Conservation (phyloP, 495 filamentous ascomycete genomes). For the Symbiotaphrina buchneri region DNA sequence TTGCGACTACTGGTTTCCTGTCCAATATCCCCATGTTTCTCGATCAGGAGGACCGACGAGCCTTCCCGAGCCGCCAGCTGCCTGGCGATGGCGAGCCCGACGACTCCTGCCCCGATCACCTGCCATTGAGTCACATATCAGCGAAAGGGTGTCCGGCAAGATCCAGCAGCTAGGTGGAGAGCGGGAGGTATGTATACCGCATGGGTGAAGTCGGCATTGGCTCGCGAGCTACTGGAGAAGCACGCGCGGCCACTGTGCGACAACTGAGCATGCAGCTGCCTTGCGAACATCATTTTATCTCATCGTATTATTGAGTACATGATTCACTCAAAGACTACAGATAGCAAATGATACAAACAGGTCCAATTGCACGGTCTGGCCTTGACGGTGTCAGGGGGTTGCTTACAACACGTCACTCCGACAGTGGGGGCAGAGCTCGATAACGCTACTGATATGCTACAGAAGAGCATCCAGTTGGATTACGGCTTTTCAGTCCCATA, state of each 20-base stretch:
- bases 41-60: slow-evolving; percentile 56
- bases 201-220: slow-evolving; percentile 4
- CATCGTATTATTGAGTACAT: neutral
- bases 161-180: neutral
- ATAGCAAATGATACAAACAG: neutral
- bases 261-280: neutral
- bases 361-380: neutral
- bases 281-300: neutral
- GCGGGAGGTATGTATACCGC: slow-evolving; percentile 3
- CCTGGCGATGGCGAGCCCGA: slow-evolving; percentile 75
- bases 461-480: too few species aligned
- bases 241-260: neutral
- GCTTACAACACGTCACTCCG: too few species aligned
- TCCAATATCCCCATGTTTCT: slow-evolving; percentile 54
- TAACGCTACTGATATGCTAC: too few species aligned
- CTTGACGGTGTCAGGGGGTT: too few species aligned
- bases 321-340: too few species aligned
- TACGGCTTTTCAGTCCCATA: too few species aligned
- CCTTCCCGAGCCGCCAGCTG: slow-evolving; percentile 40
- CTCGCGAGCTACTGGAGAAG: neutral
- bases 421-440: too few species aligned
- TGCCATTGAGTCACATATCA: slow-evolving; percentile 9
- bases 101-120: slow-evolving; percentile 79
- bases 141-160: neutral
- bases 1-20: slow-evolving; percentile 87